phyloP scores from a whole-genome alignment of 768 basidiomycete species.

The Leucosporidium scottii region DNA sequence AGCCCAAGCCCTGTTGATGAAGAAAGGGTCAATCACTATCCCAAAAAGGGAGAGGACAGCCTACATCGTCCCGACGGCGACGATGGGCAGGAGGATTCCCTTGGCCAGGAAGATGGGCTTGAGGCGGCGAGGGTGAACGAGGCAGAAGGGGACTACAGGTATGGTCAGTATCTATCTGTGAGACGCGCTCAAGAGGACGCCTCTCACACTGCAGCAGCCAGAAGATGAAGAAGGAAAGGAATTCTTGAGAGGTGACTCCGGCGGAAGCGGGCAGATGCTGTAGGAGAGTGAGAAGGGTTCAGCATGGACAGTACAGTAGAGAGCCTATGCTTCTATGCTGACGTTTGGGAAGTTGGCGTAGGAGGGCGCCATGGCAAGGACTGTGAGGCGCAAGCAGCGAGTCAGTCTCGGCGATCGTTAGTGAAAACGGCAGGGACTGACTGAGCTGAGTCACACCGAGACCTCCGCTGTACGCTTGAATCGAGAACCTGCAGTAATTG shows the following conservation, averaged over 20 bases:
- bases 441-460: slow-evolving; percentile 10
- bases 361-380: slow-evolving; percentile 25
- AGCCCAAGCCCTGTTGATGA: slow-evolving; percentile 36
- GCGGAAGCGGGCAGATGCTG: slow-evolving; percentile 12
- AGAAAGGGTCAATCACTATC: not conserved
- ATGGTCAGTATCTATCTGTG: not conserved
- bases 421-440: no score
- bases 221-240: slow-evolving; percentile 33
- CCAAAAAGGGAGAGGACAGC: slow-evolving; percentile 57
- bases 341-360: slow-evolving; percentile 25
- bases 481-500: not conserved
- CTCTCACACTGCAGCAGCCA: slow-evolving; percentile 15
- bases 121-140: slow-evolving; percentile 69
- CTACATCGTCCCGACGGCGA: slow-evolving; percentile 59
- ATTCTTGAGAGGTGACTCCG: slow-evolving; percentile 16
- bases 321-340: no score
- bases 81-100: slow-evolving; percentile 54
- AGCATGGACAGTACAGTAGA: no score
- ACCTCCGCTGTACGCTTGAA: slow-evolving; percentile 16
- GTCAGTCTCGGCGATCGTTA: no score
- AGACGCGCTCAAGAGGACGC: not conserved
- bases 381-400: no score
- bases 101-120: slow-evolving; percentile 68
- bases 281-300: no score
- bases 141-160: slow-evolving; percentile 60